Percentiles rank a stretch among this genome's conserved stretches.
Evolutionary conservation across 169 alveolate genomes (phyloP).

Genomic region (Eimeria necatrix): DNA sequence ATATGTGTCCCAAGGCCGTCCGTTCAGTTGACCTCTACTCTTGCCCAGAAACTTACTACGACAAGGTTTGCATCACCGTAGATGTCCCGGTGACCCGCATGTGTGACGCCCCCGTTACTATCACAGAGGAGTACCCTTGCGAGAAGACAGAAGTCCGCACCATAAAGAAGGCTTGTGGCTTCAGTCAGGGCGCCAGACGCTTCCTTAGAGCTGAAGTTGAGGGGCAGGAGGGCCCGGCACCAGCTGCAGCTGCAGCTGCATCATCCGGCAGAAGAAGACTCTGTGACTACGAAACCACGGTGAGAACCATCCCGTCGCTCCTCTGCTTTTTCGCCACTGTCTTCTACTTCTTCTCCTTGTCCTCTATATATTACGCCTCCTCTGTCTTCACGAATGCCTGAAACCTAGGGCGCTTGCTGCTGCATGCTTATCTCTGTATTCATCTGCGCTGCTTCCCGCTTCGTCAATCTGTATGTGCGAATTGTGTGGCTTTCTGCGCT

Average conservation of each 20-base stretch:
- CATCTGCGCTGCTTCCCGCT: too few relatives aligned
- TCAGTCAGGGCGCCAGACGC: background rate
- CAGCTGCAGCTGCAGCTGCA: background rate
- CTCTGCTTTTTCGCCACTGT: too few relatives aligned
- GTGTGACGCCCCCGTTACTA: conserved; percentile 4
- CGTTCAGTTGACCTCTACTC: background rate
- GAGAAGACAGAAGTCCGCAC: background rate
- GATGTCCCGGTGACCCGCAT: background rate
- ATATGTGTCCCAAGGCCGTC: background rate
- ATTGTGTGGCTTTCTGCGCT: background rate
- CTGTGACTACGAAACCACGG: conserved; percentile 13
- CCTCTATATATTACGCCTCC: too few relatives aligned
- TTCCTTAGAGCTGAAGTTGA: background rate
- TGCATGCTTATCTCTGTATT: too few relatives aligned
- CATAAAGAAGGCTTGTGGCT: conserved; percentile 1
- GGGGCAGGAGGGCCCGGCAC: background rate
- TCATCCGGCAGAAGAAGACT: background rate
- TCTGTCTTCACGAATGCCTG: background rate
- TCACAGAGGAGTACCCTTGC: conserved; percentile 20
- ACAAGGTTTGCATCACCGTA: background rate
- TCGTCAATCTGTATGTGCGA: background rate
- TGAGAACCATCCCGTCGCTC: background rate
- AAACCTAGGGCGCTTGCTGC: background rate
- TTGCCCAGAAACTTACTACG: background rate
- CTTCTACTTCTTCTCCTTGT: too few relatives aligned